Percentiles rank a stretch among this genome's conserved stretches.
These are phyloP conservation scores for Sporothrix brunneoviolacea DNA, from an alignment of 2,329 filamentous ascomycete species.

Conservation along the genomic window DNA sequence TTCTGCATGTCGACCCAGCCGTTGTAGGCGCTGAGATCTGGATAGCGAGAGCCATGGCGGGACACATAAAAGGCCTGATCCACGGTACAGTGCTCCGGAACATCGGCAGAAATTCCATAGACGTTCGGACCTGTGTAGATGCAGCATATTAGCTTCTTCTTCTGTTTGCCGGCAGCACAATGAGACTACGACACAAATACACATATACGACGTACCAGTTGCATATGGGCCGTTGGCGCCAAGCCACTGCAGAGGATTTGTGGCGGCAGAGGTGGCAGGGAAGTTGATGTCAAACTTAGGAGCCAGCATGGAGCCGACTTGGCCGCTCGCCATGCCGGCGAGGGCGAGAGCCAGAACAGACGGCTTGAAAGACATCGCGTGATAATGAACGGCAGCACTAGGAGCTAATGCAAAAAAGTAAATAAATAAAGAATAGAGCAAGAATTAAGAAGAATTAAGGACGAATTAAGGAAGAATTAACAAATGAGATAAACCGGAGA, in stretches of 20 bases:
- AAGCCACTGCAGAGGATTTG: conserved; percentile 37
- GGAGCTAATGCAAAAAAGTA: background rate
- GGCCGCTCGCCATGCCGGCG: conserved; percentile 16
- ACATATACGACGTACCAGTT: conserved; percentile 34
- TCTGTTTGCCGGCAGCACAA: too few species aligned
- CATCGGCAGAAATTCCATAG: conserved; percentile 44
- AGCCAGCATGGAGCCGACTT: conserved; percentile 19
- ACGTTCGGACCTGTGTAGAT: conserved; percentile 47
- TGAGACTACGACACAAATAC: conserved; percentile 1
- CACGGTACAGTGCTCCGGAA: conserved; percentile 50
- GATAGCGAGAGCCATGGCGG: conserved; percentile 58
- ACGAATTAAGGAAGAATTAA: too few species aligned
- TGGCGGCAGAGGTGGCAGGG: conserved; percentile 20
- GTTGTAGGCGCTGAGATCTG: conserved; percentile 52
- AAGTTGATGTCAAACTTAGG: conserved; percentile 23
- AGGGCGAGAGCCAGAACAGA: conserved; percentile 13
- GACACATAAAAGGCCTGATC: conserved; percentile 54
- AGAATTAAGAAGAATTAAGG: too few species aligned
- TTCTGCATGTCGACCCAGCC: conserved; percentile 46
- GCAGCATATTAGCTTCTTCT: too few species aligned
- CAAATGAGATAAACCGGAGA: too few species aligned
- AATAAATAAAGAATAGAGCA: background rate
- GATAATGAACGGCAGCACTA: too few species aligned
- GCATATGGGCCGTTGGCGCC: conserved; percentile 50
- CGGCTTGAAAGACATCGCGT: background rate